Evolutionary conservation across 2,329 filamentous ascomycete genomes (phyloP).

Genomic region (Rugonectria rugulosa): DNA sequence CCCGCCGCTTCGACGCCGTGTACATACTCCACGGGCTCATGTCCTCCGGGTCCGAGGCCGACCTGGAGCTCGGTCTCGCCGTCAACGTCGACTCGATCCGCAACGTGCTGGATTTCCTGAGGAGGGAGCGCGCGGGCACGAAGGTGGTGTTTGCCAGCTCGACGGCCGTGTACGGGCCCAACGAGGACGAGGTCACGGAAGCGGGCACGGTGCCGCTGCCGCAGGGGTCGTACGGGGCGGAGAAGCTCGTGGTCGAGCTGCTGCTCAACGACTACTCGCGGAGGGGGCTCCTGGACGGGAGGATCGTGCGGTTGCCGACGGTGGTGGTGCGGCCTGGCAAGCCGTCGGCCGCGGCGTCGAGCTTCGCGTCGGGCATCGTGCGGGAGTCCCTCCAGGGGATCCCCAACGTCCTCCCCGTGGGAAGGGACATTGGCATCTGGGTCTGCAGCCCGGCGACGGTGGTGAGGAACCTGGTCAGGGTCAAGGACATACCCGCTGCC

Average conservation of each 20-base stretch:
- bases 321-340: constrained; percentile 67
- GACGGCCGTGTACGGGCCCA: constrained; percentile 64
- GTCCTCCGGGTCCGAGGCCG: constrained; percentile 67
- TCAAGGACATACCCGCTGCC: constrained; percentile 50
- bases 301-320: constrained; percentile 65
- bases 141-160: constrained; percentile 66
- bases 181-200: constrained; percentile 26
- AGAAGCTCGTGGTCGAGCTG: constrained; percentile 68
- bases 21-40: constrained; percentile 72
- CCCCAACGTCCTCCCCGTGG: constrained; percentile 55
- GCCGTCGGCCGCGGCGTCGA: constrained; percentile 67
- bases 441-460: constrained; percentile 60
- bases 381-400: constrained; percentile 60
- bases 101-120: constrained; percentile 59
- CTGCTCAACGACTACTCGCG: constrained; percentile 49
- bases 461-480: constrained; percentile 56
- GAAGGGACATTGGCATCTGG: constrained; percentile 56
- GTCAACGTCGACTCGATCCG: constrained; percentile 68
- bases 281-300: constrained; percentile 63
- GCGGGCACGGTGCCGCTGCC: constrained; percentile 47
- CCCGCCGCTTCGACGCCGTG: constrained; percentile 50
- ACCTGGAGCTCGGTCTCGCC: constrained; percentile 60
- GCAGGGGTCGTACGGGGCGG: constrained; percentile 67
- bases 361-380: constrained; percentile 68
- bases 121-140: constrained; percentile 53